Base-by-base conservation (phyloP, 495 filamentous ascomycete species). In the Xylaria bambusicola region DNA sequence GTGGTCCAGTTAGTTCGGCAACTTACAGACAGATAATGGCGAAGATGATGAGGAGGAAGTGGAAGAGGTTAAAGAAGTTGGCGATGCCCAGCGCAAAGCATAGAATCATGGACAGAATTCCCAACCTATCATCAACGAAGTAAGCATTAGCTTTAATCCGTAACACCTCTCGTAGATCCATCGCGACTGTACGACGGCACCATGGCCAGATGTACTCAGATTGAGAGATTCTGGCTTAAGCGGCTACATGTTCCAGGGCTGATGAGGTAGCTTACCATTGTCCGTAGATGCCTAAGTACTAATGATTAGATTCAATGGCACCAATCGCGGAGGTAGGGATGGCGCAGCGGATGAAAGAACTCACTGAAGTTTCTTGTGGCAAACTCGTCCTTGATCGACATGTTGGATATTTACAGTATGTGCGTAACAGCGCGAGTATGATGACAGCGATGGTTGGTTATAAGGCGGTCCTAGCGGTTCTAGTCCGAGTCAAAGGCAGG, bases 341-440 rank as follows among this genome's bases (percentile, higher is more conserved):
- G 18, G 46, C 40, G 38, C 13, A 29, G 31, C 31, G 10, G 26
- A 20, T 44, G 20, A 53, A 38, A 41, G 33, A 20, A 77, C 94
- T 78, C 84, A 98, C 95, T 98, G 84, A 98, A 99, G 80, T 99
- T 99, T 74, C 94, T 84, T 64, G 91, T 91, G 71, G 85, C 88
- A 70, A 99, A 92, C 82, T 98, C 94, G 72, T 84, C 81, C 66
- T 76, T 79, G 66, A 81, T 71, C 70, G 77, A 74, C 78, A 81
- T 81, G 56, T 74, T 79, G 74, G 46, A 59, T 58, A 47, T 62
- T 21, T 60, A 21, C 21, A 10, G 36, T n/a, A 38, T 33, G 26
- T 21, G n/a, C 8, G 29, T 44, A 17, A 15, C 36, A 8, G 10
- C 15, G 20, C 12, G 10, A 9, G 29, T 31, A 21, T 20, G 50